phyloP scores from a whole-genome alignment of 2,329 filamentous ascomycete species.

The Karstenula rhodostoma region DNA sequence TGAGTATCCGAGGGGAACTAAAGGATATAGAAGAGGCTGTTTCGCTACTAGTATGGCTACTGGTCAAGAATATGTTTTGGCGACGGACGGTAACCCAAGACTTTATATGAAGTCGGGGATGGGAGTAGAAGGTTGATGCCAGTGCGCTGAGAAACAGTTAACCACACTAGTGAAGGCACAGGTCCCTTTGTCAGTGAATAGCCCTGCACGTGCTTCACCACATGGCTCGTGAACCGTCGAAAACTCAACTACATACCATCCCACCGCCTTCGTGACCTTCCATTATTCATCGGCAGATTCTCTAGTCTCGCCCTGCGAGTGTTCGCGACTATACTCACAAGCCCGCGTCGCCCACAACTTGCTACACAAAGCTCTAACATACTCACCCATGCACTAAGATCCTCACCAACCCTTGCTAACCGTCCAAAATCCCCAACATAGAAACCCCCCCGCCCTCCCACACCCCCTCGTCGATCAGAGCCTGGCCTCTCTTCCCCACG shows the following conservation, averaged over 20 bases:
- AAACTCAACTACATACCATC: no score
- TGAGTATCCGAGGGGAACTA: neutral
- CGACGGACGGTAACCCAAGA: no score
- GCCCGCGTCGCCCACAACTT: neutral
- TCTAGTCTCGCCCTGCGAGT: neutral
- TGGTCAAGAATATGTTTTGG: no score
- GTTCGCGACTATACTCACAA: neutral
- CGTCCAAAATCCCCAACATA: no score
- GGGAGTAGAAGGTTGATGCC: neutral
- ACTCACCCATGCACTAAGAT: no score
- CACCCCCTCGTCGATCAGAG: no score
- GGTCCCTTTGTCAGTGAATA: neutral
- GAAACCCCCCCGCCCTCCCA: no score
- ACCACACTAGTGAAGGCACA: neutral
- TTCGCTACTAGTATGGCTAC: neutral
- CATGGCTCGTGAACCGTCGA: neutral
- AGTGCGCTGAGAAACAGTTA: neutral
- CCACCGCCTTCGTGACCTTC: no score
- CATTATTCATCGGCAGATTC: neutral
- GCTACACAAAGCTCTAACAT: no score
- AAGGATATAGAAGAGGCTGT: neutral
- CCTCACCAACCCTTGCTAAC: no score
- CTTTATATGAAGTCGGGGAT: no score
- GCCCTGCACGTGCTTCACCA: neutral
- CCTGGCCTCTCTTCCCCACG: no score